Evolutionary conservation across 257 asterid species (phyloP).

Genomic region (Petunia secreta): DNA sequence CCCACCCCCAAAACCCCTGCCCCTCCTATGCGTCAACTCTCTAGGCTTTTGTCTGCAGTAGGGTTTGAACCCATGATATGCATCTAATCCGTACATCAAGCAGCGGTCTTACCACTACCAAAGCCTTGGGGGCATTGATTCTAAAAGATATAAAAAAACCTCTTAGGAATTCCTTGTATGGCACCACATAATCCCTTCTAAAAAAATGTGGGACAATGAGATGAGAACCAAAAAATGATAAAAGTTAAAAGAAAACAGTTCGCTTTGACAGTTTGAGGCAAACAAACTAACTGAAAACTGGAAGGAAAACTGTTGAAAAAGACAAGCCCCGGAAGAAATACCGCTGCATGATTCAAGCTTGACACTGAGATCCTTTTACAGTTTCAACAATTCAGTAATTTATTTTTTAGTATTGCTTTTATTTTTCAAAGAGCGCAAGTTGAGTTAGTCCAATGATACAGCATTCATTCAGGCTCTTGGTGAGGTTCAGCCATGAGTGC

Average conservation of each 20-base stretch:
- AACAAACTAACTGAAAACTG: not conserved
- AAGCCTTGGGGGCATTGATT: no score
- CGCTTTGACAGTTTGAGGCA: not conserved
- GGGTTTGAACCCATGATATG: no score
- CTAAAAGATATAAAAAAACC: not conserved
- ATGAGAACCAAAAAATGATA: not conserved
- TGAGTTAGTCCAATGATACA: not conserved
- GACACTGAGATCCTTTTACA: not conserved
- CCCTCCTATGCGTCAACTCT: no score
- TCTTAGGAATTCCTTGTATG: not conserved
- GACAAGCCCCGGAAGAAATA: not conserved
- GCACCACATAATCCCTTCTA: not conserved
- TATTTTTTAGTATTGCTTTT: not conserved
- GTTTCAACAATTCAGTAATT: not conserved
- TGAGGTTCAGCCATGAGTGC: not conserved
- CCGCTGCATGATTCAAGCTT: not conserved
- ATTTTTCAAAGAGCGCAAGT: not conserved
- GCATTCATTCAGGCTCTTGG: constrained; percentile 5
- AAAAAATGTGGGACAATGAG: not conserved
- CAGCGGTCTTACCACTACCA: no score
- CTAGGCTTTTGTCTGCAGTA: no score
- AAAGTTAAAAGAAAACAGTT: not conserved
- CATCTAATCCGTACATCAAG: no score
- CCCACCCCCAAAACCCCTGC: no score
- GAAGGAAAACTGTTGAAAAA: not conserved